Base-by-base conservation (phyloP, 2,329 filamentous ascomycete species). In the Colletotrichum higginsianum region DNA sequence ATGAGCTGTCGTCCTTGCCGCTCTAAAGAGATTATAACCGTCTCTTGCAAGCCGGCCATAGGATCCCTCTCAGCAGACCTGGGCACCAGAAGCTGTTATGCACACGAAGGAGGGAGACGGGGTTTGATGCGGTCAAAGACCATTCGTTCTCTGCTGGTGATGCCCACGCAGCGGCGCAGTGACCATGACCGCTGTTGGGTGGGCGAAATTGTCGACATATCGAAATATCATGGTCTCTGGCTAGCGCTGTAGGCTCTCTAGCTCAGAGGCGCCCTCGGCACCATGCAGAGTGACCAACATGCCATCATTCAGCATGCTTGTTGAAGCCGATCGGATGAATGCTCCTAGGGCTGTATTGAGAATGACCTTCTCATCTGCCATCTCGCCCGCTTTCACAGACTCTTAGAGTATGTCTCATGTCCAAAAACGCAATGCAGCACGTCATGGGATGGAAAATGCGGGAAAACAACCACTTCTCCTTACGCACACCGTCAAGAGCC, bases 261-360 rank as follows among this genome's bases (percentile, higher is more conserved):
- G 30, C 50, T 55, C n/a, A 23, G 52, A 49, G 65, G 40, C 52
- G 30, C 65, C 47, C 61, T 38, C 47, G 55, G 46, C 40, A 44
- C 58, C 42, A 71, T 71, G 65, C 69, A 71, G 46, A 21, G 40
- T 71, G 47, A 71, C 65, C 65, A 68, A 35, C 38, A 58, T 68
- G 69, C 65, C 69, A 64, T 68, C 65, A 63, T 71, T 23, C 30
- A 53, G 58, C 69, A 71, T 71, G 46, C 55, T 55, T 71, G 58
- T 68, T 55, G 47, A 68, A 65, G 68, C 21, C 68, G 64, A 71
- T 67, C 57, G 50, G 21, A 55, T 42, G 40, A 42, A 52, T 40
- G 18, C 55, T 58, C 69, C 30, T 44, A 49, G 30, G 46, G 44
- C 65, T 44, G 30, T 23, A 26, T 46, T 21, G n/a, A 40, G 21